These are phyloP conservation scores for Yamadazyma trypodendri DNA, from an alignment of 1,139 yeast genomes.

Conservation along the genomic window DNA sequence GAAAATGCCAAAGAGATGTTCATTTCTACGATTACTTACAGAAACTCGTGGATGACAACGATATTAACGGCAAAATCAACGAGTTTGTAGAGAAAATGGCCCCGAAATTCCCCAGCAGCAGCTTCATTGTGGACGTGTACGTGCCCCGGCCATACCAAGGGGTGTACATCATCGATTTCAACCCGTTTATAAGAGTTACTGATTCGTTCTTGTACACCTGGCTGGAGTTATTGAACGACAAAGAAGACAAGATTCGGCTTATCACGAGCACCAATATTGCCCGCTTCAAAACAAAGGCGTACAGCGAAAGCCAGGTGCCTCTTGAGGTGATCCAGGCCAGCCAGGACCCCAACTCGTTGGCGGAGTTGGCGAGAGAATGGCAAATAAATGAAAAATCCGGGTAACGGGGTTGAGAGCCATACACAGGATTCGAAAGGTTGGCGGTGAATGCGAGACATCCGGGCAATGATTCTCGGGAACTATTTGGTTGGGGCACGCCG, in stretches of 20 bases:
- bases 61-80: conserved; percentile 37
- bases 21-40: conserved; percentile 74
- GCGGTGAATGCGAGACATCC: too few species aligned
- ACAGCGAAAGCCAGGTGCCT: conserved; percentile 90
- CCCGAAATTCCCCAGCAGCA: conserved; percentile 50
- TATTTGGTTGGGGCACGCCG: not conserved
- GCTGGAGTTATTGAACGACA: conserved; percentile 59
- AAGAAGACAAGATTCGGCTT: conserved; percentile 52
- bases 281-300: conserved; percentile 75
- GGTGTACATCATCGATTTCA: conserved; percentile 75
- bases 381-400: too few species aligned
- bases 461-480: too few species aligned
- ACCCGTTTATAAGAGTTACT: conserved; percentile 77
- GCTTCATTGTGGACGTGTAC: conserved; percentile 76
- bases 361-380: conserved; percentile 66
- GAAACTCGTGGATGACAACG: conserved; percentile 44
- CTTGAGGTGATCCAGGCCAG: conserved; percentile 86
- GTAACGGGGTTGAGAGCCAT: too few species aligned
- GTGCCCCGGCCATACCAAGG: conserved; percentile 67
- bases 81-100: conserved; percentile 50
- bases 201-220: conserved; percentile 79
- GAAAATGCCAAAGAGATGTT: conserved; percentile 80
- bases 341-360: conserved; percentile 59
- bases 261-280: conserved; percentile 67
- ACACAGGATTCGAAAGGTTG: too few species aligned